Evolutionary conservation across 2,329 filamentous ascomycete species (phyloP), one percentile per base, ranked within the genome.

Genomic region (Gaeumannomyces tritici): DNA sequence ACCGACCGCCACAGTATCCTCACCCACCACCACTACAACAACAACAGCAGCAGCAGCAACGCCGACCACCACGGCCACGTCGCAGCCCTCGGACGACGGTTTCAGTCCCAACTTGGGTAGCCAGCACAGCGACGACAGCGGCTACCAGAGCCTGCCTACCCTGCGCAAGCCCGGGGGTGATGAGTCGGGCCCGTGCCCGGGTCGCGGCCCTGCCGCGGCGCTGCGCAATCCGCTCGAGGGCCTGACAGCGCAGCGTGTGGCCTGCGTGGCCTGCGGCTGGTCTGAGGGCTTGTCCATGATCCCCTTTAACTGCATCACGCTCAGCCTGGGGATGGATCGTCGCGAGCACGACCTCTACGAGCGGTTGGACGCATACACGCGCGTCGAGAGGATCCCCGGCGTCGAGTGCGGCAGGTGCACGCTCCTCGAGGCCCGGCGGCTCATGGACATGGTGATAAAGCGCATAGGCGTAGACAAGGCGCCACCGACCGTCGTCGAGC

Each of bases 321-420:
- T 98, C 0, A 91, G 89, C 47, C 83, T 98, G 1, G 90, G 89
- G 1, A 76, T 81, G 6, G 80, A 82, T 59, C 81, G 80, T 66
- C 71, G 75, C 33, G 78, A 82, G 24, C 90, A 93, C 69, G 84
- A 91, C 64, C 76, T 98, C 0, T 86, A 87, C 63, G 88, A 95
- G 64, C 88, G 91, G 62, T 76, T 99, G 26, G 89, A 96, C 70
- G 87, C 91, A 27, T 96, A 93, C 71, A 95, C 91, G 31, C 84
- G 86, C 15, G 80, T 97, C 11, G 95, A 98, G 71, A 80, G 83
- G 1, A 96, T 99, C 63, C 87, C 91, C 67, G 91, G 91, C 0
- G 93, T 98, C 2, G 89, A 97, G 70, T 99, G 95, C 73, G 84
- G 88, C 21, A 96, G 93, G 69, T 99, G 95, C 74, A 96, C 93